Percentiles rank a stretch among this genome's conserved stretches.
Evolutionary conservation across 345 rosid species (phyloP).

Genomic region (Salix arbutifolia): DNA sequence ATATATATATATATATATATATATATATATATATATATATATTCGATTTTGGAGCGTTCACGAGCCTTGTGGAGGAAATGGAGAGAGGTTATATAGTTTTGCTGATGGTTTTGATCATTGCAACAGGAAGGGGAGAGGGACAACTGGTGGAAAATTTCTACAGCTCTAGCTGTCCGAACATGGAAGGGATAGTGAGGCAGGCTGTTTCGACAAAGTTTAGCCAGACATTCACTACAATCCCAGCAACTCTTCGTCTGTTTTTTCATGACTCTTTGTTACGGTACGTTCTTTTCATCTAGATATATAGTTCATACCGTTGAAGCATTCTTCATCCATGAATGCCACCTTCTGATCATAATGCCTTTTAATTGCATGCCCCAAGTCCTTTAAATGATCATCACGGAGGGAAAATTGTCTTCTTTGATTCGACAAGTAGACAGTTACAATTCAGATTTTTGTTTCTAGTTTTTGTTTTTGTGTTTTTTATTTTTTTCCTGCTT

Average conservation of each 20-base stretch:
- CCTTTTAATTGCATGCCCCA: not conserved
- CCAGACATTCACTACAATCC: conserved; percentile 59
- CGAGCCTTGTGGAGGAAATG: conserved; percentile 12
- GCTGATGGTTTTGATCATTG: conserved; percentile 12
- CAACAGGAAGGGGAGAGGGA: conserved; percentile 36
- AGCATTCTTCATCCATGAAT: not conserved
- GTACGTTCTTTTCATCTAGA: no score
- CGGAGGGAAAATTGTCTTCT: no score
- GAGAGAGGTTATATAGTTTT: conserved; percentile 5
- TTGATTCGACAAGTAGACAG: no score
- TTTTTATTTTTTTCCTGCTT: no score
- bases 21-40: no score
- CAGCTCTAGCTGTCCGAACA: conserved; percentile 47
- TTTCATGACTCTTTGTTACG: conserved; percentile 83
- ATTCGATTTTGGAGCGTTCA: not conserved
- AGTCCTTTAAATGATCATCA: not conserved
- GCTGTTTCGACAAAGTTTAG: conserved; percentile 48
- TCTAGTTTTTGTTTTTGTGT: no score
- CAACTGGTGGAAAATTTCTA: conserved; percentile 57
- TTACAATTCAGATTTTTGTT: no score
- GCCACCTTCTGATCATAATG: not conserved
- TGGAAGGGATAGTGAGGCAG: conserved; percentile 57
- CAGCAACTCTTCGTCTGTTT: conserved; percentile 81
- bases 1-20: no score
- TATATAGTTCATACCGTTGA: no score